Conservation (phyloP, 345 rosid species). For the Lepidium aucheri region DNA sequence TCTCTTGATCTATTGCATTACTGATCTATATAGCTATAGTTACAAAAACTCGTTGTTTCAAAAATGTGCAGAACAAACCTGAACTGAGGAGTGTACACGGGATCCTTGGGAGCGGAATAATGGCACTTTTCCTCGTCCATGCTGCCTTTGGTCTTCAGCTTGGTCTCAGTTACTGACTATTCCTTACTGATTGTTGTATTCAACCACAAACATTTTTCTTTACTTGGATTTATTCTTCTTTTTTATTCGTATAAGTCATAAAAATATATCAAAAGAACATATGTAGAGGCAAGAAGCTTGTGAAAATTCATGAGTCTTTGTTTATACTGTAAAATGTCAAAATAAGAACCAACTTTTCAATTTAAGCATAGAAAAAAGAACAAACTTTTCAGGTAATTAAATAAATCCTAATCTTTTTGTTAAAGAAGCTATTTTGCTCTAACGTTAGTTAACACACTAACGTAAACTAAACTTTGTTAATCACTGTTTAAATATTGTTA, state of each 20-base stretch:
- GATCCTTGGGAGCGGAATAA: conserved; percentile 85
- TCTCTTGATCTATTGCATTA: not conserved
- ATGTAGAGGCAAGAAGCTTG: not conserved
- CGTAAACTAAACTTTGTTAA: too few relatives aligned
- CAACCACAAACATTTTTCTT: not conserved
- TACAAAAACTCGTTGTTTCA: not conserved
- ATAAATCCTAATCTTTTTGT: too few relatives aligned
- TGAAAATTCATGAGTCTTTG: not conserved
- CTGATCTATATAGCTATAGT: not conserved
- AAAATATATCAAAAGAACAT: not conserved
- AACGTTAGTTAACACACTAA: too few relatives aligned
- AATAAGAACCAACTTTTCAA: too few relatives aligned
- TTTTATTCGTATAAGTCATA: not conserved
- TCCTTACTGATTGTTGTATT: conserved; percentile 4
- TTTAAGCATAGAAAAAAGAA: too few relatives aligned
- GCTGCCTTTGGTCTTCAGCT: conserved; percentile 80
- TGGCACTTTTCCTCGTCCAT: conserved; percentile 74
- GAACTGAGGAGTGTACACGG: conserved; percentile 78
- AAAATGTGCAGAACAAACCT: conserved; percentile 62
- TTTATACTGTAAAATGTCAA: not conserved
- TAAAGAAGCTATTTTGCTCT: too few relatives aligned
- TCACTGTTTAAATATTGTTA: too few relatives aligned
- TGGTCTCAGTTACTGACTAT: conserved; percentile 61
- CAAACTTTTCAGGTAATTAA: too few relatives aligned
- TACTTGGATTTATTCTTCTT: too few relatives aligned